Evolutionary conservation across 371 early-diverging fungal species (phyloP).

Genomic region (Mortierella sp.): DNA sequence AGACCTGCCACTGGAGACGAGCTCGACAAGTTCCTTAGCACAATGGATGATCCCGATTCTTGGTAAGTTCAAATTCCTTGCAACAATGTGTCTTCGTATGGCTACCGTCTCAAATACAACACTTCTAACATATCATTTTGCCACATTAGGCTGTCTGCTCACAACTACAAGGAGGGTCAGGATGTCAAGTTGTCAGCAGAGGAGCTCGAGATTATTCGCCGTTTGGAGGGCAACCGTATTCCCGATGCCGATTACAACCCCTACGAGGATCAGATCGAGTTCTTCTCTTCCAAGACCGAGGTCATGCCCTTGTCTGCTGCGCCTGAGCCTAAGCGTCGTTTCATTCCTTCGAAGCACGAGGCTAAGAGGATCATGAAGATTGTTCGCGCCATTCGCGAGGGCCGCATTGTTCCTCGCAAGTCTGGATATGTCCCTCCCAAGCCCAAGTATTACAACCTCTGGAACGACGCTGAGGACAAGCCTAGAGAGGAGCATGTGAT

Average conservation of each 20-base stretch:
- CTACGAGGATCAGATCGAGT: conserved; percentile 92
- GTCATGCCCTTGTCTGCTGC: conserved; percentile 84
- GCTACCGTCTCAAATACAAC: neutral
- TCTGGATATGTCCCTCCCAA: conserved; percentile 69
- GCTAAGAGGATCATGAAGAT: conserved; percentile 93
- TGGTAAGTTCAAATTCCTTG: conserved; percentile 66
- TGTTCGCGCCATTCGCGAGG: conserved; percentile 93
- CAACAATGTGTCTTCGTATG: neutral
- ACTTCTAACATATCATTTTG: neutral
- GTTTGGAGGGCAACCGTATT: conserved; percentile 84
- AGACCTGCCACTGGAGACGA: conserved; percentile 91
- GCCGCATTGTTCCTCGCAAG: conserved; percentile 82
- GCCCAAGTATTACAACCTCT: conserved; percentile 88
- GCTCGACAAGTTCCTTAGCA: conserved; percentile 91
- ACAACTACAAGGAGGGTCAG: conserved; percentile 84
- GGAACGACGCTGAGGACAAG: conserved; percentile 78
- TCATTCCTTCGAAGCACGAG: conserved; percentile 96
- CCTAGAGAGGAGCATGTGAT: conserved; percentile 74
- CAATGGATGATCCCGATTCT: conserved; percentile 93
- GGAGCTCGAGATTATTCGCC: conserved; percentile 93
- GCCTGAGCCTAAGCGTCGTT: conserved; percentile 96
- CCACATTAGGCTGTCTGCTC: conserved; percentile 76
- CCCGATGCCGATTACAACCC: conserved; percentile 91
- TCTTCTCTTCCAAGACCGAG: conserved; percentile 89
- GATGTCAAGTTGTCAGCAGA: conserved; percentile 87